phyloP scores from a whole-genome alignment of 2,329 filamentous ascomycete genomes.

The Beauveria brongniartii region DNA sequence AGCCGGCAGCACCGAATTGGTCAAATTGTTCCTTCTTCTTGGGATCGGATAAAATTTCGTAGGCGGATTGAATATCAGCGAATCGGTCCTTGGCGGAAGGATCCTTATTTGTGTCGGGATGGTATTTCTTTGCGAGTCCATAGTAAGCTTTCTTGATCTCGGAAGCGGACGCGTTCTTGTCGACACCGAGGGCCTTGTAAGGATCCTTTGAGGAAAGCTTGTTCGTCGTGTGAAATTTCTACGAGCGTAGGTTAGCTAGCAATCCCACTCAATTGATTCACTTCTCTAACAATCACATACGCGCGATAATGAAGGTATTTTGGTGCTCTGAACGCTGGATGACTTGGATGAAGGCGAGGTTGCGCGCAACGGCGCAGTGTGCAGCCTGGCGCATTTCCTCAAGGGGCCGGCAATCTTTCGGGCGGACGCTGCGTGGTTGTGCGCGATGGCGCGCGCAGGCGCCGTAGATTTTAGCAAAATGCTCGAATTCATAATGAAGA shows the following conservation, averaged over 20 bases:
- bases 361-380: conserved; percentile 19
- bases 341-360: conserved; percentile 17
- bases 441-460: conserved; percentile 38
- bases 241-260: conserved; percentile 2
- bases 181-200: conserved; percentile 78
- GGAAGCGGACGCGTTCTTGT: conserved; percentile 66
- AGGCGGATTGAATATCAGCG: conserved; percentile 83
- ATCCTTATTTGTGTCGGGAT: conserved; percentile 98
- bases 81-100: conserved; percentile 90
- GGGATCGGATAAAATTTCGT: conserved; percentile 86
- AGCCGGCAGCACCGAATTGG: conserved; percentile 79
- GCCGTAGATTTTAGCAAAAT: conserved; percentile 38
- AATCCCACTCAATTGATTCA: not conserved
- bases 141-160: conserved; percentile 99
- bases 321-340: conserved; percentile 14
- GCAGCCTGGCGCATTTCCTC: conserved; percentile 28
- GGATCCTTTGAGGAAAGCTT: conserved; percentile 60
- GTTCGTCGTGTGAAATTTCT: conserved; percentile 56
- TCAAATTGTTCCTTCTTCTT: conserved; percentile 92
- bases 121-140: conserved; percentile 91
- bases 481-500: conserved; percentile 38
- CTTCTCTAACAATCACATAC: conserved; percentile 18
- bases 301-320: conserved; percentile 17
- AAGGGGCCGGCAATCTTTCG: conserved; percentile 33
- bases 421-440: conserved; percentile 31